Evolutionary conservation across 352 stramenopile species (phyloP), one percentile per base, ranked within the genome.

Genomic region (Phytopythium chamaehyphon): DNA sequence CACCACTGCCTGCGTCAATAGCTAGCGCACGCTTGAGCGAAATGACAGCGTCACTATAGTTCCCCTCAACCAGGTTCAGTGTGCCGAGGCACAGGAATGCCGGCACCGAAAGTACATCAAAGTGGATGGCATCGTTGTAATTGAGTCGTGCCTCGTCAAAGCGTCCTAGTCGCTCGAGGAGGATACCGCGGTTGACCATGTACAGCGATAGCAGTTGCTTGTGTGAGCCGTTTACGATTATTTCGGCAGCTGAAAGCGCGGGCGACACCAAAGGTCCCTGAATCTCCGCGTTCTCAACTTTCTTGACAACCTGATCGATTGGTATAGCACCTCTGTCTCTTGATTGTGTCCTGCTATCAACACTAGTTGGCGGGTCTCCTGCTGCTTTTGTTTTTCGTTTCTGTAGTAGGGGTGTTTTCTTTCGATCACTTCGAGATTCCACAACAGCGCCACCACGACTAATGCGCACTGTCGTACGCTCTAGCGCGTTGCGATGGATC

Each of bases 131-230:
- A 33, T 90, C 77, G 21, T 51, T 49, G 53, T 83, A 92, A 51
- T 90, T 72, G 40, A 73, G 61, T 11, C 62, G 63, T 11, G 81
- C 78, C 22, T 75, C 59, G 9, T 71, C 65, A 15, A 84, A 58
- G n/a, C 69, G 33, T 4, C 66, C 63, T 28, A 80, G 51, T 3
- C 71, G 79, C 51, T 92, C 76, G 14, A 86, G 69, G 42, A 88
- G 55, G 39, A 88, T 72, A 6, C 81, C 81, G 11, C 76, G 78
- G 43, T 92, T 89, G 36, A 82, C 52, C 64, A 92, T 73, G 55
- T 88, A 88, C 42, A 88, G 54, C 42, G 78, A 67, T 10, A 91
- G 62, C 16, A 69, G 64, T 55, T 90, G 80, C 61, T 88, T 85
- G 40, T 73, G 59, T 3, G 77, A 83, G 1, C 73, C 75, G 2